Evolutionary conservation across 2,329 filamentous ascomycete genomes (phyloP).

Genomic region (Trichoderma aggressivum): DNA sequence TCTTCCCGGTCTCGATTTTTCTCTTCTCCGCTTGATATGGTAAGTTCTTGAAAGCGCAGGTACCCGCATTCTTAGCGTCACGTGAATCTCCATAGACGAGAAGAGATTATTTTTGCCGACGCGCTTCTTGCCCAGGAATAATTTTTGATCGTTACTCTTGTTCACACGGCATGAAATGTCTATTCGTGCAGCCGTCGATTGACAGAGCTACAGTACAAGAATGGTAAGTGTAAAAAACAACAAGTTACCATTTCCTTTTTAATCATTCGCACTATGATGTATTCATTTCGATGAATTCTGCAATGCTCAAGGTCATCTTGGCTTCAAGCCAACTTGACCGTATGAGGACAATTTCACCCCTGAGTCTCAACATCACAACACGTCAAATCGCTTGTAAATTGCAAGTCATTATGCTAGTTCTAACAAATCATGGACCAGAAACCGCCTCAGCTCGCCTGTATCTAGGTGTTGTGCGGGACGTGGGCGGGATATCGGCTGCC

Average conservation of each 20-base stretch:
- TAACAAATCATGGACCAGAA: not conserved
- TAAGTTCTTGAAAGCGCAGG: not conserved
- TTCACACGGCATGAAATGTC: not conserved
- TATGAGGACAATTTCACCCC: conserved; percentile 32
- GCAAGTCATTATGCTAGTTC: not conserved
- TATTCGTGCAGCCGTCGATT: not conserved
- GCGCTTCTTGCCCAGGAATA: not conserved
- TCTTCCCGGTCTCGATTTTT: no score
- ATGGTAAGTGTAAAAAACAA: not conserved
- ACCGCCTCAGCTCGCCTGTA: not conserved
- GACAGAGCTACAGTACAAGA: not conserved
- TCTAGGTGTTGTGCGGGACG: conserved; percentile 34
- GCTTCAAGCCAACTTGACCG: conserved; percentile 10
- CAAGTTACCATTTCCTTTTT: not conserved
- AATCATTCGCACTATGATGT: conserved; percentile 2
- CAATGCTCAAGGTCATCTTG: conserved; percentile 42
- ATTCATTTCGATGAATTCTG: conserved; percentile 47
- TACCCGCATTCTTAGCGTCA: conserved; percentile 2
- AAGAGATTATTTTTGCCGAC: conserved; percentile 6
- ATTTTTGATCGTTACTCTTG: not conserved
- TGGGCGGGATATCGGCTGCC: conserved; percentile 48
- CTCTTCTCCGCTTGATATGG: no score
- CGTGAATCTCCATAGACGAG: not conserved
- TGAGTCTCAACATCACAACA: not conserved
- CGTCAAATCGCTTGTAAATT: not conserved